Evolutionary conservation across 78 protist species (phyloP), one percentile per base, ranked within the genome.

Genomic region (Polysphondylium violaceum): DNA sequence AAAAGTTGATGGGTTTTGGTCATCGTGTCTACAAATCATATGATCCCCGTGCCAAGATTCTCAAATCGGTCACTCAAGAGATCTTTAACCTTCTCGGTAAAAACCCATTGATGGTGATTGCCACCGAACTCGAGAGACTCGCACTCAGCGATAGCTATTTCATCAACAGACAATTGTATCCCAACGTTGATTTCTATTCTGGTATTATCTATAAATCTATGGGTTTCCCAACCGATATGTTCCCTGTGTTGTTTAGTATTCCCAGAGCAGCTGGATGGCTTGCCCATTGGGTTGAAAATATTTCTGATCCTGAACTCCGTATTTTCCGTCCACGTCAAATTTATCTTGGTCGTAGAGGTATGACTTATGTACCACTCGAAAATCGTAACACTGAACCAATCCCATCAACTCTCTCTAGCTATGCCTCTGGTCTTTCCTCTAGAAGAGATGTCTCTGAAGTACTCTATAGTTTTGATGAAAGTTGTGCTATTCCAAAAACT

Each of bases 201-300:
- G 95, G 90, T 44, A 59, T 92, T 29, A 75, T 92, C 36, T 92
- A 77, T 36, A 75, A 92, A 64, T 44, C 86, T 44, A 79, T 86
- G 87, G 95, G 95, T 38, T 93, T 93, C 74, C 95, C 95, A 67
- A 93, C 95, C n/a, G 95, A 93, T 68, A 93, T 93, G 95, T 93
- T 93, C 81, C 95, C 95, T 36, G 95, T 93, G 2, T 35, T 93
- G 31, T 79, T 83, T 31, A 50, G 85, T 29, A 73, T 93, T 23
- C 95, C 95, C 53, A 41, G 95, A 51, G 92, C 92, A 25, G 95
- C 76, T 29, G 95, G 95, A 43, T 93, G 95, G 95, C 67, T 93
- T 23, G 95, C 95, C 1, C 95, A 93, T 59, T 93, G 95, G 95
- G 88, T 87, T 14, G 95, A 93, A 35, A 29, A 47, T 23, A 59